These are phyloP conservation scores for Annona squamosa DNA, from an alignment of 164 flowering plant species.

Conservation along the genomic window DNA sequence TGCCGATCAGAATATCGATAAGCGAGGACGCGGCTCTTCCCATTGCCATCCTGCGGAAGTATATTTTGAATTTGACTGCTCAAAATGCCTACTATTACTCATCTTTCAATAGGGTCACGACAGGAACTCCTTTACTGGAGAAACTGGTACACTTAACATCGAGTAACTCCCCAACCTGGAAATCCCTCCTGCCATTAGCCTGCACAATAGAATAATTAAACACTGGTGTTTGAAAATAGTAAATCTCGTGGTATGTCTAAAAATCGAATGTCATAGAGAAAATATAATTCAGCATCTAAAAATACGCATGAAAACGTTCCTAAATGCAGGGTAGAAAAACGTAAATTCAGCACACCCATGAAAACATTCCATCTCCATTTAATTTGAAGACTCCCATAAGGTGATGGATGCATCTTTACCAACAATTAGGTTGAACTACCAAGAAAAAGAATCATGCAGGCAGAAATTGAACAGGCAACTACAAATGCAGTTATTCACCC, in stretches of 20 bases:
- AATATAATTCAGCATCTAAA: neutral
- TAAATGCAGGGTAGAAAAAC: neutral
- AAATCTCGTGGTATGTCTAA: neutral
- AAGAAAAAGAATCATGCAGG: neutral
- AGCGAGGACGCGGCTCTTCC: no score
- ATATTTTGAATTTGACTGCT: neutral
- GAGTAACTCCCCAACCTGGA: constrained; percentile 55
- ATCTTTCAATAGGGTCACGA: constrained; percentile 49
- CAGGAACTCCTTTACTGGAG: constrained; percentile 69
- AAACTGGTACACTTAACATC: constrained; percentile 63
- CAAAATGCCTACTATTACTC: constrained; percentile 8
- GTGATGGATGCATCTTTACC: neutral
- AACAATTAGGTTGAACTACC: neutral
- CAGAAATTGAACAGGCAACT: neutral
- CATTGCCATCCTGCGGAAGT: no score
- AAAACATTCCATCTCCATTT: neutral
- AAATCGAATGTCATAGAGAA: neutral
- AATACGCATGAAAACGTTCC: neutral
- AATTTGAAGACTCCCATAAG: neutral
- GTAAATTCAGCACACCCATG: neutral
- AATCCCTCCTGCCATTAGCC: constrained; percentile 36
- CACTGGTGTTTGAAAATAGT: no score
- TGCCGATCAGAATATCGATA: no score
- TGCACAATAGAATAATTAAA: constrained; percentile 24
- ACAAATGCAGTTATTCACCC: neutral